A percentile compares a stretch with the other conserved stretches of the same genome.
Evolutionary conservation across 108 stramenopile species (phyloP).

Genomic region (Schizochytrium sp.): DNA sequence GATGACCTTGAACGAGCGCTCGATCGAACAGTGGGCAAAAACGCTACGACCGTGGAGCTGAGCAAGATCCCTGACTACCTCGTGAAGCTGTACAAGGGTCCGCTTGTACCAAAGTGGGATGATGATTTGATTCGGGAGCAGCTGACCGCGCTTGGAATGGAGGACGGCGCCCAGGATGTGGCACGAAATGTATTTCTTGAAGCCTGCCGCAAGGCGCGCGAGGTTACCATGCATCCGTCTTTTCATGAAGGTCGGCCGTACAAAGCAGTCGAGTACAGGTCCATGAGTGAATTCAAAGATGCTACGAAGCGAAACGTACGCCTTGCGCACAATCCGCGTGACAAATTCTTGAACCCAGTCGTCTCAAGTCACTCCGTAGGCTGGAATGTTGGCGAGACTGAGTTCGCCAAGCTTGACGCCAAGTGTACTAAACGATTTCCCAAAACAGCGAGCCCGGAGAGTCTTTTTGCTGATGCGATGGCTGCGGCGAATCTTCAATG

Average conservation of each 20-base stretch:
- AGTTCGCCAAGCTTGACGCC: not conserved
- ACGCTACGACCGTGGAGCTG: not conserved
- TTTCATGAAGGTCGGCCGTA: not conserved
- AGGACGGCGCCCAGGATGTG: not conserved
- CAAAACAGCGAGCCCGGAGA: not conserved
- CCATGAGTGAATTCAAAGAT: not conserved
- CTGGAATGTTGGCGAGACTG: constrained; percentile 6
- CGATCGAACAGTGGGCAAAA: not conserved
- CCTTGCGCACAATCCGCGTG: not conserved
- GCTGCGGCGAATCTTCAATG: not conserved
- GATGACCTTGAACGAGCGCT: not conserved
- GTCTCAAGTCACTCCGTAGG: not conserved
- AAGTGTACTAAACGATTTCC: not conserved
- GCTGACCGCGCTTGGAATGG: not conserved
- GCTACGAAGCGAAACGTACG: not conserved
- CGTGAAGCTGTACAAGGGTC: not conserved
- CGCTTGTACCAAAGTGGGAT: not conserved
- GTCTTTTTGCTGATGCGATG: not conserved
- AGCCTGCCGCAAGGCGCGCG: not conserved
- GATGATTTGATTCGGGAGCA: not conserved
- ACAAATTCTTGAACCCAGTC: not conserved
- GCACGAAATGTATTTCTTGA: not conserved
- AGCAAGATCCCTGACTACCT: not conserved
- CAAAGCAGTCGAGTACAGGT: not conserved
- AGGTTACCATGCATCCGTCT: not conserved